These are phyloP conservation scores for Neckera pumila DNA, from an alignment of 225 moss, liverwort and hornwort genomes.

Conservation along the genomic window DNA sequence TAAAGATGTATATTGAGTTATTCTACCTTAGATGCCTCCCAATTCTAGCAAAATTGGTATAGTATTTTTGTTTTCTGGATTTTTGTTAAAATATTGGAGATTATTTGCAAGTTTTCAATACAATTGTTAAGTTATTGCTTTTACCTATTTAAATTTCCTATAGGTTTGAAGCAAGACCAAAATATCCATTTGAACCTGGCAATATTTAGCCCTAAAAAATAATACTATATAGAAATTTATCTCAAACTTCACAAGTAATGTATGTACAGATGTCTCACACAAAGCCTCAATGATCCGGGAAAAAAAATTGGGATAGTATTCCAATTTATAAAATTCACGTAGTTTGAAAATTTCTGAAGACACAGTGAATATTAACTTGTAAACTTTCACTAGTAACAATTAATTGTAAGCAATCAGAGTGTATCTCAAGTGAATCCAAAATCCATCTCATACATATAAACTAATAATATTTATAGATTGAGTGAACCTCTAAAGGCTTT, in stretches of 20 bases:
- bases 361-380: background rate
- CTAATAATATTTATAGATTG: background rate
- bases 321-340: background rate
- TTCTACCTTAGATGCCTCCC: too few species aligned
- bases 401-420: background rate
- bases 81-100: too few species aligned
- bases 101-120: too few species aligned
- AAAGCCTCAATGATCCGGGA: background rate
- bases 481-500: too few species aligned
- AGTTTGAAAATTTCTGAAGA: background rate
- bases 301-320: background rate
- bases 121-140: too few species aligned
- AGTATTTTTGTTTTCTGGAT: too few species aligned
- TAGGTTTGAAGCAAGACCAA: background rate
- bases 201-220: background rate
- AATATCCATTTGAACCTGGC: background rate
- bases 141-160: too few species aligned
- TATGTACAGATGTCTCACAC: background rate
- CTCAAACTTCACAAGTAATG: background rate
- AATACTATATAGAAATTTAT: background rate
- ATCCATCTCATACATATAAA: background rate
- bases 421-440: background rate
- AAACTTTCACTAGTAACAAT: background rate
- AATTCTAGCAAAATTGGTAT: too few species aligned
- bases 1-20: too few species aligned